Conservation (phyloP, 805 yeast genomes). For the Candida tammaniensis region DNA sequence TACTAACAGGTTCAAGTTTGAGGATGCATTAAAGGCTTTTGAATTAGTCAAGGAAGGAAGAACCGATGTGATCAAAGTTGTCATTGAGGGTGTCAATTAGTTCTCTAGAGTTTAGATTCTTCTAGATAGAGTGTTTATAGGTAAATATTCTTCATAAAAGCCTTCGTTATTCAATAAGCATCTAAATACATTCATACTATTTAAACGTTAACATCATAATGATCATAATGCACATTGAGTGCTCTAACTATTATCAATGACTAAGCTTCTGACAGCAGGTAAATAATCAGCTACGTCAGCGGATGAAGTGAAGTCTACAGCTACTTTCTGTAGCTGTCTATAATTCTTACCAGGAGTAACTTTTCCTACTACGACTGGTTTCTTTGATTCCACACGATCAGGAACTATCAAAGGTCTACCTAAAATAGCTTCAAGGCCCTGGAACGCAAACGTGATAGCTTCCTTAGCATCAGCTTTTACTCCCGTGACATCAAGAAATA, state of each 20-base stretch:
- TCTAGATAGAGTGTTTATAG: no score
- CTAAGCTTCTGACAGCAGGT: conserved; percentile 6
- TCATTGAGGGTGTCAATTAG: conserved; percentile 14
- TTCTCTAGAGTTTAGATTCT: no score
- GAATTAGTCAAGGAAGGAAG: conserved; percentile 17
- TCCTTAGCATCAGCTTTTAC: conserved; percentile 16
- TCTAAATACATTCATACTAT: not conserved
- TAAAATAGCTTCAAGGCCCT: conserved; percentile 19
- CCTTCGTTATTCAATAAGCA: no score
- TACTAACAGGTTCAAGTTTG: conserved; percentile 19
- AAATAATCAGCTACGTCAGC: conserved; percentile 14
- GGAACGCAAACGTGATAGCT: conserved; percentile 23
- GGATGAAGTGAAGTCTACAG: conserved; percentile 15
- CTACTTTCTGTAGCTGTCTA: conserved; percentile 14
- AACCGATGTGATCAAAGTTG: conserved; percentile 16
- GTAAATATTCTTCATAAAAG: no score
- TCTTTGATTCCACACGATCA: conserved; percentile 16
- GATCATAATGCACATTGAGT: no score
- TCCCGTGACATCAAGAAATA: conserved; percentile 13
- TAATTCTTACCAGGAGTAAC: conserved; percentile 23
- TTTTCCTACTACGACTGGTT: conserved; percentile 19
- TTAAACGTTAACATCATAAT: no score
- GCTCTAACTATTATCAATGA: conserved; percentile 3
- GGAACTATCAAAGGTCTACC: conserved; percentile 22
- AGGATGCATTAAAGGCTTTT: conserved; percentile 20